Percentiles rank a stretch among this genome's conserved stretches.
These are phyloP conservation scores for Cryptococcus depauperatus DNA, from an alignment of 1,284 basidiomycete genomes.

Conservation along the genomic window DNA sequence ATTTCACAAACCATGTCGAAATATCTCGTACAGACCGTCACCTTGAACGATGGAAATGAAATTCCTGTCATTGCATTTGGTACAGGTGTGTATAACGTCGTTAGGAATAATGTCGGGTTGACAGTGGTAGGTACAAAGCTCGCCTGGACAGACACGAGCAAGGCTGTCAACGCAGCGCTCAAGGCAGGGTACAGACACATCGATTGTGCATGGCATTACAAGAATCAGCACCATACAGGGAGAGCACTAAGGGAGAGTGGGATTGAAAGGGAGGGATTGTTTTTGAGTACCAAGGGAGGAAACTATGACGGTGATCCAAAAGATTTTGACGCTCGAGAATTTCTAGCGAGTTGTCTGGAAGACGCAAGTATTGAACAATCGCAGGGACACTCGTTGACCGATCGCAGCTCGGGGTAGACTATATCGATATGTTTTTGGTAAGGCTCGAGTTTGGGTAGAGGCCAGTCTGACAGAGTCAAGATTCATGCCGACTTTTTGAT, in stretches of 20 bases:
- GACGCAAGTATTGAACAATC: constrained; percentile 11
- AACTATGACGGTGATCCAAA: constrained; percentile 14
- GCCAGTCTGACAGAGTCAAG: too few species aligned
- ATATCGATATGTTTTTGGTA: constrained; percentile 61
- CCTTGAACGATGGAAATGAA: constrained; percentile 11
- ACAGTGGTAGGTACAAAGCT: constrained; percentile 12
- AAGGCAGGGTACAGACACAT: constrained; percentile 11
- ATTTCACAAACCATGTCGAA: neutral
- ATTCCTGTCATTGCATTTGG: constrained; percentile 17
- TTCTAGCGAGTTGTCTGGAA: constrained; percentile 6
- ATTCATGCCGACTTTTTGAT: constrained; percentile 49
- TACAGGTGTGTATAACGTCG: constrained; percentile 9
- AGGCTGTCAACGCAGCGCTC: constrained; percentile 9
- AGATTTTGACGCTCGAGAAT: constrained; percentile 13
- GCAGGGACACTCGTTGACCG: neutral
- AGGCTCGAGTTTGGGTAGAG: too few species aligned
- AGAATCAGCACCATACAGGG: constrained; percentile 15
- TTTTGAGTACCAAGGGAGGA: constrained; percentile 12
- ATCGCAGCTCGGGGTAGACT: constrained; percentile 53
- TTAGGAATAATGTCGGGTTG: neutral
- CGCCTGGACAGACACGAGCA: constrained; percentile 9
- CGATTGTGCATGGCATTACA: constrained; percentile 21
- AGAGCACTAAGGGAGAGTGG: constrained; percentile 6
- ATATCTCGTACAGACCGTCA: constrained; percentile 4
- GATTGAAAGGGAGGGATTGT: constrained; percentile 3